Conservation (phyloP, 2,329 filamentous ascomycete genomes). For the Botrytis medusae region DNA sequence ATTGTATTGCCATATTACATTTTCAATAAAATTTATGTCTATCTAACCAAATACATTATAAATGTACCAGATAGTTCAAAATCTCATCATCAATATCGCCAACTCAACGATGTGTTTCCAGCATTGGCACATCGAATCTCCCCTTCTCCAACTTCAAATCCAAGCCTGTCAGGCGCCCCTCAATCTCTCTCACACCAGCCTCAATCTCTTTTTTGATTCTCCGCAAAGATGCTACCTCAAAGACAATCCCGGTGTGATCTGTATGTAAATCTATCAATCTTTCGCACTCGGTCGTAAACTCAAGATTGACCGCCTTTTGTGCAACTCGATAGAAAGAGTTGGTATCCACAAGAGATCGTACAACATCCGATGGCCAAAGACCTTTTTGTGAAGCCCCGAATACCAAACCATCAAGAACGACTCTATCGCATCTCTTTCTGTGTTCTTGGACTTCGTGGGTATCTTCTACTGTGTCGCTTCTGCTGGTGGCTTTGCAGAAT, state of each 20-base stretch:
- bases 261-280: background rate
- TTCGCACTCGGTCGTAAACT: background rate
- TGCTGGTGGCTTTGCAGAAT: background rate
- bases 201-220: background rate
- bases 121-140: background rate
- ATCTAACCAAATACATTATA: background rate
- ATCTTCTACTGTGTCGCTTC: background rate
- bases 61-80: accelerated
- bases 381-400: background rate
- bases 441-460: background rate
- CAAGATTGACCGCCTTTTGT: background rate
- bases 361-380: background rate
- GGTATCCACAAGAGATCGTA: background rate
- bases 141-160: background rate
- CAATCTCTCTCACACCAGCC: background rate
- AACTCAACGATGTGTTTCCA: background rate
- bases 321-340: background rate
- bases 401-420: background rate
- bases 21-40: background rate
- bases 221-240: background rate
- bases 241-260: background rate
- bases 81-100: background rate
- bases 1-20: accelerated
- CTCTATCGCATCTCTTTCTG: background rate
- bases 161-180: background rate